Percentiles rank a stretch among this genome's conserved stretches.
phyloP scores from a whole-genome alignment of 331 rosid genomes.

The Acacia concinna region DNA sequence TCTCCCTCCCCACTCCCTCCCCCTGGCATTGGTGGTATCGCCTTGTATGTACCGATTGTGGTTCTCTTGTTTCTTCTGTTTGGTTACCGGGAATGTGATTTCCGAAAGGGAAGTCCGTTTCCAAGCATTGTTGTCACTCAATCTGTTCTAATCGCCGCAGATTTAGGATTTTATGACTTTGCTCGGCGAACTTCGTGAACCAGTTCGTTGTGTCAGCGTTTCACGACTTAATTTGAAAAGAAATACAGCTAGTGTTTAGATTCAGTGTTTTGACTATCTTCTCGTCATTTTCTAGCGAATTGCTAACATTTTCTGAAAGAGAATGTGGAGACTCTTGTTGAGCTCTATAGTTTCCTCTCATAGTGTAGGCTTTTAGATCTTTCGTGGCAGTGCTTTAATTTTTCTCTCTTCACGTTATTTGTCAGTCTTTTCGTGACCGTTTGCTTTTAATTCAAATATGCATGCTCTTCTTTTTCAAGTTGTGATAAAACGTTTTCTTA shows the following conservation, averaged over 20 bases:
- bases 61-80: background rate
- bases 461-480: background rate
- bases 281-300: background rate
- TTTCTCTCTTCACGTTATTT: background rate
- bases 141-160: background rate
- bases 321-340: background rate
- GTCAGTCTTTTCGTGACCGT: background rate
- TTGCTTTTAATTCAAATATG: background rate
- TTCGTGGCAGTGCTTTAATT: background rate
- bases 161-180: background rate
- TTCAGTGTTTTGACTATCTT: background rate
- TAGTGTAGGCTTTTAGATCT: conserved; percentile 30
- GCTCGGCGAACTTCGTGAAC: background rate
- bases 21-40: background rate
- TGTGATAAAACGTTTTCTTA: background rate
- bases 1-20: background rate
- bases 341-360: background rate
- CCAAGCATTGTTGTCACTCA: background rate
- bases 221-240: background rate
- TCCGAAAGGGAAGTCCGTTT: background rate
- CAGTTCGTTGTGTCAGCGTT: background rate
- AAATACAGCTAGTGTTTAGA: background rate
- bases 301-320: background rate
- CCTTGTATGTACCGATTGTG: background rate
- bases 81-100: background rate